A percentile compares a stretch with the other conserved stretches of the same genome.
phyloP scores from a whole-genome alignment of 2,329 filamentous ascomycete species.

The Clarireedia paspali region DNA sequence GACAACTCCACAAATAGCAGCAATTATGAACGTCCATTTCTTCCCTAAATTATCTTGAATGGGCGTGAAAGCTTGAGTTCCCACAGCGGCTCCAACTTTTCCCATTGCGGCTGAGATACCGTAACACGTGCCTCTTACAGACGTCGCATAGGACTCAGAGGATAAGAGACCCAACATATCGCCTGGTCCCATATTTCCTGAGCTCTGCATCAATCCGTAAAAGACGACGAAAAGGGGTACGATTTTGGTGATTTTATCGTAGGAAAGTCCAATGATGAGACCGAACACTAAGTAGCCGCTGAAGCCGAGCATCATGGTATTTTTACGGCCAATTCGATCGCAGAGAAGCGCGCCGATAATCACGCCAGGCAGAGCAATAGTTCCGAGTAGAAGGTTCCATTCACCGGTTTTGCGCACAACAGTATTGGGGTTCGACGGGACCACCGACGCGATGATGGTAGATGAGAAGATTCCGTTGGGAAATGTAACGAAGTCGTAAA shows the following conservation, averaged over 20 bases:
- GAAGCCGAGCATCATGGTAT: slow-evolving; percentile 44
- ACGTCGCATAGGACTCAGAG: slow-evolving; percentile 43
- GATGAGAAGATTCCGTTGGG: slow-evolving; percentile 40
- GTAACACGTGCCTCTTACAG: slow-evolving; percentile 43
- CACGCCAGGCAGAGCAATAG: slow-evolving; percentile 40
- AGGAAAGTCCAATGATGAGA: slow-evolving; percentile 42
- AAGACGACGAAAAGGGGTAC: slow-evolving; percentile 44
- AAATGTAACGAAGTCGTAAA: slow-evolving; percentile 39
- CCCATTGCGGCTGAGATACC: slow-evolving; percentile 44
- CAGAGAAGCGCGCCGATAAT: slow-evolving; percentile 41
- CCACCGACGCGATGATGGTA: slow-evolving; percentile 35
- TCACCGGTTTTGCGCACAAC: slow-evolving; percentile 36
- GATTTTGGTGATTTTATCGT: slow-evolving; percentile 40
- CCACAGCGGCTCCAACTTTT: slow-evolving; percentile 43
- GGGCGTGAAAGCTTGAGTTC: slow-evolving; percentile 42
- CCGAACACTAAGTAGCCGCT: slow-evolving; percentile 43
- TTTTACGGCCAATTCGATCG: slow-evolving; percentile 40
- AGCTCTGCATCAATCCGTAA: slow-evolving; percentile 43
- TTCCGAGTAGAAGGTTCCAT: slow-evolving; percentile 40
- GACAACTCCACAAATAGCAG: slow-evolving; percentile 41
- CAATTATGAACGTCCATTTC: slow-evolving; percentile 44
- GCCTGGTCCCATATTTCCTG: slow-evolving; percentile 42
- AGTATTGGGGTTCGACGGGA: slow-evolving; percentile 25
- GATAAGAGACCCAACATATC: slow-evolving; percentile 43
- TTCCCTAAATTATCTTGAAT: slow-evolving; percentile 39